These are phyloP conservation scores for Cercospora sesami DNA, from an alignment of 2,329 filamentous ascomycete genomes.

Conservation along the genomic window DNA sequence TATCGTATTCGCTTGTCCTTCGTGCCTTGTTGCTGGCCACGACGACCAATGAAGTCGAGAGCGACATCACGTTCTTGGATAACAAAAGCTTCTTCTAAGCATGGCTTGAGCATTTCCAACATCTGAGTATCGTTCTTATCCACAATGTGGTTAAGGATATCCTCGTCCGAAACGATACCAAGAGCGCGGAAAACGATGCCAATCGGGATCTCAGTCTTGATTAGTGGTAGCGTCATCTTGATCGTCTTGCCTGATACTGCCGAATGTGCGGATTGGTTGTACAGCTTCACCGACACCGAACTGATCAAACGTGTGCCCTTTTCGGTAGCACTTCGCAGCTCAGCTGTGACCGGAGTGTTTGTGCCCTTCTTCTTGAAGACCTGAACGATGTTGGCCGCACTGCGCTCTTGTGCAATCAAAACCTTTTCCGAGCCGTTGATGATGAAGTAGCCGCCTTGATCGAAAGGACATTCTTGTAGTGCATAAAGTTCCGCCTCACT, in stretches of 20 bases:
- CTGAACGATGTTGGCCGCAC: constrained; percentile 97
- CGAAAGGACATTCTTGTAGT: constrained; percentile 95
- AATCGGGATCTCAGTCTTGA: constrained; percentile 90
- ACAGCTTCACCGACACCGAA: constrained; percentile 85
- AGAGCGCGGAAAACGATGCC: constrained; percentile 94
- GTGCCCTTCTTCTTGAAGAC: constrained; percentile 99
- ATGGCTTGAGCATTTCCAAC: constrained; percentile 95
- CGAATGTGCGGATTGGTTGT: constrained; percentile 50
- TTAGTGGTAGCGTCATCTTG: constrained; percentile 86
- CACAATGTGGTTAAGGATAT: constrained; percentile 96
- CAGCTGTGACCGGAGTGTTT: constrained; percentile 87
- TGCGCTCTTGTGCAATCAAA: constrained; percentile 94
- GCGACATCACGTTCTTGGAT: constrained; percentile 95
- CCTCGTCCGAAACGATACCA: constrained; percentile 94
- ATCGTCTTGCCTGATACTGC: constrained; percentile 85
- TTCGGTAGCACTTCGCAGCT: constrained; percentile 94
- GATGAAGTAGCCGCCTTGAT: constrained; percentile 97
- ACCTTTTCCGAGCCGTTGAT: constrained; percentile 99
- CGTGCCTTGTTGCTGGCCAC: constrained; percentile 73
- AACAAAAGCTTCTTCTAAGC: constrained; percentile 93
- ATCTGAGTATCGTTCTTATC: constrained; percentile 93
- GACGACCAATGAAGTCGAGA: constrained; percentile 91
- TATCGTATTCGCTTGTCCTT: constrained; percentile 89
- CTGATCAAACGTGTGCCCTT: constrained; percentile 95
- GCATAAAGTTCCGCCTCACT: constrained; percentile 83